Evolutionary conservation across 164 flowering plant species (phyloP), one percentile per base, ranked within the genome.

Genomic region (Annona cherimola): DNA sequence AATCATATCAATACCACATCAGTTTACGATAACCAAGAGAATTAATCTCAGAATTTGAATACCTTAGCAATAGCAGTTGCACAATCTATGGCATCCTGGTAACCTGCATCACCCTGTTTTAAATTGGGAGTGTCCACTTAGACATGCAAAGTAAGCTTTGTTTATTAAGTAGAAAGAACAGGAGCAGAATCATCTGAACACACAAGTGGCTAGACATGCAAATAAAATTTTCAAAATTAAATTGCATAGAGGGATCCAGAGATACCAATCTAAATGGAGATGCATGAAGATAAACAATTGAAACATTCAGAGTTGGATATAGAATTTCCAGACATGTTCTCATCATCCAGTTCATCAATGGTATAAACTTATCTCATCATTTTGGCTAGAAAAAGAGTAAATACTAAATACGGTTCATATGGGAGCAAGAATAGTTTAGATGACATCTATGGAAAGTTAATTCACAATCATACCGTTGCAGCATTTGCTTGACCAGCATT

Each of bases 401-500:
- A 2, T n/a, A 43, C 20, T 45, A 60, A 45, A 18, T 4, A n/a
- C 54, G 69, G 18, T n/a, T 43, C 35, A 26, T 26, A 26, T 43
- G 1, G 6, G n/a, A 35, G 63, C 57, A 73, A 39, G 18, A 74
- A 54, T 5, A 50, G 55, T 14, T 70, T 16, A 18, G 2, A 9
- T 42, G 42, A 62, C 26, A 72, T 26, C 70, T 57, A 41, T 26
- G 61, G 40, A 62, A 75, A n/a, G 40, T 43, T 39, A 35, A 69
- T 14, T 45, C 3, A 68, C 26, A 44, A 64, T 64, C 85, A 81
- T 82, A 92, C 98, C 69, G 96, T 92, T 73, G 98, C 97, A 71
- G 99, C 99, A 84, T 95, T 95, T 69, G 99, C 99, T 77, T 95
- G 99, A 81, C 98, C 99, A 78, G 99, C 98, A 89, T 95, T 95